Evolutionary conservation across 2,329 filamentous ascomycete species (phyloP).

Genomic region (Venturia aucupariae): DNA sequence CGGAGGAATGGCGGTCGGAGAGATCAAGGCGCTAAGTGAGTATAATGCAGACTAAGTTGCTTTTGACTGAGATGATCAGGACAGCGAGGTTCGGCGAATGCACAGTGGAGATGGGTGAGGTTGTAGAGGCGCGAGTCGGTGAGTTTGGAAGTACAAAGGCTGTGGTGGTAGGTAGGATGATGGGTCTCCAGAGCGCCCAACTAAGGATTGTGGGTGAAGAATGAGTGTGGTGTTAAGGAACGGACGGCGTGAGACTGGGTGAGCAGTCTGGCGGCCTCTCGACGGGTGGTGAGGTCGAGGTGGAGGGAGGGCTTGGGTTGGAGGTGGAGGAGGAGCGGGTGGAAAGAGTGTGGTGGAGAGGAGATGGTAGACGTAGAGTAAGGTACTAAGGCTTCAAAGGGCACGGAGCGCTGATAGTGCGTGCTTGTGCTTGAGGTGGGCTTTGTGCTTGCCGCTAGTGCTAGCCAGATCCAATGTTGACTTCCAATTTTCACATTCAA

Average conservation of each 20-base stretch:
- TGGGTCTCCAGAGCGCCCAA: background rate
- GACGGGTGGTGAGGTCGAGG: constrained; percentile 3
- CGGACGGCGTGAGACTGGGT: constrained; percentile 3
- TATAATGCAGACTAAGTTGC: background rate
- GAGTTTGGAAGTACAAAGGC: constrained; percentile 1
- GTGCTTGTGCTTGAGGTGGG: no score
- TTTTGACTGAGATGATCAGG: background rate
- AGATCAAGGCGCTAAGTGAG: background rate
- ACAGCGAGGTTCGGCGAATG: background rate
- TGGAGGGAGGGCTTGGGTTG: background rate
- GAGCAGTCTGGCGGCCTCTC: constrained; percentile 5
- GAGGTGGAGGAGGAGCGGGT: background rate
- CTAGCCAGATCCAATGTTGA: background rate
- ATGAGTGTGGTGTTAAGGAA: background rate
- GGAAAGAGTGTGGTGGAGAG: background rate
- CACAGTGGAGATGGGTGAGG: background rate
- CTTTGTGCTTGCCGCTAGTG: background rate
- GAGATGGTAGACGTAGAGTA: background rate
- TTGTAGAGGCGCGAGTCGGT: constrained; percentile 1
- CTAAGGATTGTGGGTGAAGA: constrained; percentile 3
- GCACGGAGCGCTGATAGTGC: background rate
- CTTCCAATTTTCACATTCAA: no score
- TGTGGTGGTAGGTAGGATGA: constrained; percentile 5
- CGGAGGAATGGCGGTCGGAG: background rate
- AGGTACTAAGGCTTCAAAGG: background rate